These are phyloP conservation scores for Plantago lanceolata DNA, from an alignment of 305 asterid species.

Conservation along the genomic window DNA sequence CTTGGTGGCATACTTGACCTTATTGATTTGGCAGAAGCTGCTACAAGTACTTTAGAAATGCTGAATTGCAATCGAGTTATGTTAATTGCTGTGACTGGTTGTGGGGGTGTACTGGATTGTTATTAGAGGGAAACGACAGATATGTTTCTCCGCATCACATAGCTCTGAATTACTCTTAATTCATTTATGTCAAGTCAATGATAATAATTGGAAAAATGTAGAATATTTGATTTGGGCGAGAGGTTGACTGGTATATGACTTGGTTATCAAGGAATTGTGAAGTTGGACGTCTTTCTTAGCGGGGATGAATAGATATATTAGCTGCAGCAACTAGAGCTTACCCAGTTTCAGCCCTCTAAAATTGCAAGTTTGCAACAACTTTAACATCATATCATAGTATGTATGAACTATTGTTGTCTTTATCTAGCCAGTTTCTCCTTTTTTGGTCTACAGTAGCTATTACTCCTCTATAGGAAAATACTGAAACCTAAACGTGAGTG, in stretches of 20 bases:
- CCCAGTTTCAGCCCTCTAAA: neutral
- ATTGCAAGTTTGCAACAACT: neutral
- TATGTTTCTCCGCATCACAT: neutral
- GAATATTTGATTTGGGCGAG: neutral
- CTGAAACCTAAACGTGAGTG: neutral
- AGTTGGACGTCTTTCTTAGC: neutral
- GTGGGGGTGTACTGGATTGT: neutral
- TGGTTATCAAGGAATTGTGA: neutral
- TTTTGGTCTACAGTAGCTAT: slow-evolving; percentile 5
- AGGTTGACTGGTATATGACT: neutral
- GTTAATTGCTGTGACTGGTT: neutral
- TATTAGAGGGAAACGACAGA: neutral
- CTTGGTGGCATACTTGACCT: too few relatives aligned
- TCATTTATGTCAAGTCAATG: neutral
- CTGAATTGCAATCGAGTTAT: neutral
- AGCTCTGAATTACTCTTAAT: neutral
- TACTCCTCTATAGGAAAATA: neutral
- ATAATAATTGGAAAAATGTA: neutral
- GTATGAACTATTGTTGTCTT: neutral
- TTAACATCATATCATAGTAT: neutral
- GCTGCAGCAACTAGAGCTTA: neutral
- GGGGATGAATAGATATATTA: neutral
- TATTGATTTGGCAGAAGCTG: too few relatives aligned
- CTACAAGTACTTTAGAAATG: neutral
- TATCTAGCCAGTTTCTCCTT: neutral